These are phyloP conservation scores for Calonectria hongkongensis DNA, from an alignment of 2,329 filamentous ascomycete species.

Conservation along the genomic window DNA sequence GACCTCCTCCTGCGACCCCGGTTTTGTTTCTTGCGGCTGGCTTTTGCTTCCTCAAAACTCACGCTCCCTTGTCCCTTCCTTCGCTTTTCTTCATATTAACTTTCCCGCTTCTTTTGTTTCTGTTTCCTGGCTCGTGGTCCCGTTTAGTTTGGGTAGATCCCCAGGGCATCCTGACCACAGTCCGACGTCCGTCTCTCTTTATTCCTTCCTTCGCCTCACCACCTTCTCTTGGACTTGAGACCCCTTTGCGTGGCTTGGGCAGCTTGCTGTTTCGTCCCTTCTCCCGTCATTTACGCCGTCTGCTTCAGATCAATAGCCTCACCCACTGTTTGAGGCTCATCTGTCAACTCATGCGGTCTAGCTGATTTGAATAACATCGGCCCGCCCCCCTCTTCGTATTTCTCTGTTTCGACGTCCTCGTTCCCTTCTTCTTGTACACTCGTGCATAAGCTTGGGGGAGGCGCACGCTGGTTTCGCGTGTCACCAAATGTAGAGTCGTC, in stretches of 20 bases:
- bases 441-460: slow-evolving; percentile 32
- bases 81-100: slow-evolving; percentile 22
- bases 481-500: slow-evolving; percentile 35
- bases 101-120: slow-evolving; percentile 27
- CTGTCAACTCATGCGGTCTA: slow-evolving; percentile 11
- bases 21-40: slow-evolving; percentile 30
- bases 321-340: slow-evolving; percentile 22
- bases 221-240: slow-evolving; percentile 30
- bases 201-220: not conserved
- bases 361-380: slow-evolving; percentile 24
- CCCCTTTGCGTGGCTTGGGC: slow-evolving; percentile 14
- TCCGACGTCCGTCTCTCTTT: slow-evolving; percentile 37
- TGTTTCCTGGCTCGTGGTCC: slow-evolving; percentile 34
- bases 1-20: slow-evolving; percentile 36
- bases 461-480: slow-evolving; percentile 29
- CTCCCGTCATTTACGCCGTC: slow-evolving; percentile 43
- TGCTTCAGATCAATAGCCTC: slow-evolving; percentile 21
- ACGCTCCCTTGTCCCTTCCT: slow-evolving; percentile 22
- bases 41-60: not conserved
- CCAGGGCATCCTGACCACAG: slow-evolving; percentile 27
- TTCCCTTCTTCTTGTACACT: slow-evolving; percentile 19
- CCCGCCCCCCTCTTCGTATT: slow-evolving; percentile 20
- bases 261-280: slow-evolving; percentile 45
- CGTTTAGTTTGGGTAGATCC: slow-evolving; percentile 33
- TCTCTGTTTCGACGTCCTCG: slow-evolving; percentile 17